phyloP scores from a whole-genome alignment of 192 early-diverging fungal species.

The Lunasporangiospora selenospora region DNA sequence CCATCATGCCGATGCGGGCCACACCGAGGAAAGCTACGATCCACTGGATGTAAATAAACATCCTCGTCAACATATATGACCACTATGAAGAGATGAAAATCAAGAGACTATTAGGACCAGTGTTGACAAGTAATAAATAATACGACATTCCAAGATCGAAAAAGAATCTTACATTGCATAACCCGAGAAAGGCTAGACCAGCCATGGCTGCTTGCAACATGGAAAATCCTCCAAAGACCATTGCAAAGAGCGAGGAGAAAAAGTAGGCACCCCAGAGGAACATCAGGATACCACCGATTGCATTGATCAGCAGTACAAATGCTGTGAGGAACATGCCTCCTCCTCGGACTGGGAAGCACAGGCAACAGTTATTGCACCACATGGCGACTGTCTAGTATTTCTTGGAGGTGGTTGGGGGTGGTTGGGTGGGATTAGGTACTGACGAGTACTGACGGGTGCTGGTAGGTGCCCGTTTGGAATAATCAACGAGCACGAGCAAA shows the following conservation, averaged over 20 bases:
- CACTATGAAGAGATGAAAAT: conserved; percentile 9
- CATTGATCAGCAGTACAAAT: conserved; percentile 21
- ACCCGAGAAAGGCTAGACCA: conserved; percentile 31
- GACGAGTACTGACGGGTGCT: neutral
- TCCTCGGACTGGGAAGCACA: conserved; percentile 45
- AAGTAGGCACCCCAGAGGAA: conserved; percentile 46
- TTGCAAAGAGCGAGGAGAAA: conserved; percentile 34
- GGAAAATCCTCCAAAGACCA: conserved; percentile 41
- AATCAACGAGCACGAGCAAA: neutral
- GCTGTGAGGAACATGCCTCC: conserved; percentile 39
- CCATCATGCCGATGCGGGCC: conserved; percentile 39
- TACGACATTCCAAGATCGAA: neutral
- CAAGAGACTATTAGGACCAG: neutral
- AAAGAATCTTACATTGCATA: conserved; percentile 33
- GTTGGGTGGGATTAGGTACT: neutral
- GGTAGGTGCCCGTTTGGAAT: neutral
- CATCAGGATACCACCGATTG: conserved; percentile 25
- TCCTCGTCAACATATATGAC: conserved; percentile 48
- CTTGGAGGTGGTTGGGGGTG: neutral
- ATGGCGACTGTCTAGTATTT: conserved; percentile 10
- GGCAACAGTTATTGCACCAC: conserved; percentile 49
- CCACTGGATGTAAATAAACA: conserved; percentile 39
- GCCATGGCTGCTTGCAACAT: conserved; percentile 28
- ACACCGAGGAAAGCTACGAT: conserved; percentile 24
- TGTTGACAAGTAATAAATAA: neutral